A percentile compares a stretch with the other conserved stretches of the same genome.
Evolutionary conservation across 2,329 filamentous ascomycete genomes (phyloP).

Genomic region (Xenosphaeropsis pyriputrescens): DNA sequence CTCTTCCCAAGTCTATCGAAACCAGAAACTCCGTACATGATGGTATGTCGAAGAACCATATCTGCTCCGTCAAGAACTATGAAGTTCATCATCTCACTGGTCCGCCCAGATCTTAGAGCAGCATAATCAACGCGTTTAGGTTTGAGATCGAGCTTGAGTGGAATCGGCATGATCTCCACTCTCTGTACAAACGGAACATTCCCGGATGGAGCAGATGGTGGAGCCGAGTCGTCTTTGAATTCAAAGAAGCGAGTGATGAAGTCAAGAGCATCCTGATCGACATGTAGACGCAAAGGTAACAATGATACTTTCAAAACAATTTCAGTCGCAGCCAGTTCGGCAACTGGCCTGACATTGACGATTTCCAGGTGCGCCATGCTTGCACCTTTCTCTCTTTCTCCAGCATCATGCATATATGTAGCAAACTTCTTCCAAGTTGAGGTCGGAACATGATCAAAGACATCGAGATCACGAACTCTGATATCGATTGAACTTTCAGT

Average conservation of each 20-base stretch:
- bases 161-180: constrained; percentile 72
- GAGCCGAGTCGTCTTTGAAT: constrained; percentile 68
- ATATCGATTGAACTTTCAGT: constrained; percentile 81
- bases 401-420: constrained; percentile 79
- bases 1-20: constrained; percentile 84
- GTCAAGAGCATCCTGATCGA: constrained; percentile 93
- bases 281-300: constrained; percentile 77
- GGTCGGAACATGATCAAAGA: constrained; percentile 86
- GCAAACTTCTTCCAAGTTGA: constrained; percentile 98
- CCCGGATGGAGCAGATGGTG: constrained; percentile 40
- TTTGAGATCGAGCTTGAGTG: constrained; percentile 87
- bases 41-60: constrained; percentile 74
- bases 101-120: constrained; percentile 80
- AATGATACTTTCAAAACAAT: constrained; percentile 69
- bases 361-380: constrained; percentile 87
- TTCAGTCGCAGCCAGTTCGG: constrained; percentile 75
- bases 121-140: constrained; percentile 96
- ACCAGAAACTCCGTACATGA: constrained; percentile 81
- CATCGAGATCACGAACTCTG: constrained; percentile 67
- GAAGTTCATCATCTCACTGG: constrained; percentile 98
- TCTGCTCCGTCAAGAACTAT: constrained; percentile 80
- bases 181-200: constrained; percentile 81
- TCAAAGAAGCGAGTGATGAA: constrained; percentile 97
- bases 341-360: constrained; percentile 73
- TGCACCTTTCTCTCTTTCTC: constrained; percentile 71